phyloP scores from a whole-genome alignment of 768 basidiomycete genomes.

The Zangia roseola region DNA sequence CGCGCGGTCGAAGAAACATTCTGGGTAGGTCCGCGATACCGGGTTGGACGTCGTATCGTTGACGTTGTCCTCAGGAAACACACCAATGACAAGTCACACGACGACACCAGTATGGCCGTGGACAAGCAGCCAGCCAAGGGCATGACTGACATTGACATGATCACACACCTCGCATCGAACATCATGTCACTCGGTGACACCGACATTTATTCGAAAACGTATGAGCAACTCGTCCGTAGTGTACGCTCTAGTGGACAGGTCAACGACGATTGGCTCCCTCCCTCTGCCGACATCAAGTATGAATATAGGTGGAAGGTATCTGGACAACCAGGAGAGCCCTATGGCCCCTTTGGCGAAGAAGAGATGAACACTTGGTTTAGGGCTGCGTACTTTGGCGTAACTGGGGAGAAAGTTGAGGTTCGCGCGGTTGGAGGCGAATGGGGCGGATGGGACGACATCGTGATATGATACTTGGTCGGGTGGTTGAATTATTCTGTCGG shows the following conservation, averaged over 20 bases:
- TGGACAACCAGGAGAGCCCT: conserved; percentile 51
- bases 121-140: conserved; percentile 41
- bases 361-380: conserved; percentile 80
- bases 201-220: conserved; percentile 84
- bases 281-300: conserved; percentile 72
- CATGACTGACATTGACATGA: conserved; percentile 64
- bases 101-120: conserved; percentile 44
- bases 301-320: conserved; percentile 80
- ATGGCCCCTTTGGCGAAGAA: conserved; percentile 79
- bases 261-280: conserved; percentile 67
- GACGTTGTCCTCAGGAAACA: conserved; percentile 22
- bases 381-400: conserved; percentile 76
- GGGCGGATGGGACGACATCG: conserved; percentile 67
- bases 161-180: conserved; percentile 86
- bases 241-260: conserved; percentile 74
- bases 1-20: conserved; percentile 50
- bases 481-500: neutral
- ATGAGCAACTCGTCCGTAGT: conserved; percentile 78
- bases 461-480: conserved; percentile 37
- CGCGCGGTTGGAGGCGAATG: conserved; percentile 68
- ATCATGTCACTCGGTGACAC: conserved; percentile 84
- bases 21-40: conserved; percentile 28
- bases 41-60: conserved; percentile 3
- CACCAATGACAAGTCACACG: conserved; percentile 33
- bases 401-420: conserved; percentile 77